Evolutionary conservation across 2,329 filamentous ascomycete species (phyloP), one percentile per base, ranked within the genome.

Genomic region (Tricladium varicosporioides): DNA sequence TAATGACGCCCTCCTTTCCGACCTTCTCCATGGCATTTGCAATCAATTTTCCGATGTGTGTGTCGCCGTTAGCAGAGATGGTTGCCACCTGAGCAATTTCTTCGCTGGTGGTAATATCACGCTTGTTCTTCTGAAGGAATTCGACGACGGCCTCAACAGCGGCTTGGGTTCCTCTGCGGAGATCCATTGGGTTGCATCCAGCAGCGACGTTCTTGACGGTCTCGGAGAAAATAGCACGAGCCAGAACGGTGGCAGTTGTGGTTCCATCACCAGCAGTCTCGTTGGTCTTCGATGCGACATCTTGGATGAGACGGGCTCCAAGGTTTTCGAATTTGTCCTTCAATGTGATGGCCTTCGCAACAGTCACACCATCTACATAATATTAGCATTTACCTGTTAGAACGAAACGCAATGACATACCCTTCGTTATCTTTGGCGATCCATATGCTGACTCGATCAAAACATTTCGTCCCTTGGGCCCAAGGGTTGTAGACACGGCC

Each of bases 261-360:
- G 94, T 99, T 78, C 94, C 94, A 76, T 99, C 94, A 88, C 94
- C 94, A 67, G 94, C 94, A 68, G 92, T 87, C 80, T 99, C 94
- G 82, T 99, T 99, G 73, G 94, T 99, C 87, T 99, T 99, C 73
- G 91, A 94, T 70, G 94, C 94, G 67, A 99, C 94, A 77, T 99
- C 94, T 80, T 97, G 92, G 68, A 99, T 86, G 66, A 99, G 86
- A 73, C 91, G 89, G 71, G 94, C 94, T 75, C 94, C 94, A 69
- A 99, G 90, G 83, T 99, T 99, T 81, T 99, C 94, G 77, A 97
- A 99, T 80, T 97, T 97, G 84, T 99, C 94, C 83, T 99, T 87
- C 65, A 99, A 86, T 63, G 84, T 85, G 71, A 99, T 89, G 63
- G 93, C 92, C 79, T 88, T 93, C 68, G 90, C 90, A 69, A 94